Evolutionary conservation across 2,329 filamentous ascomycete species (phyloP).

Genomic region (Phialophora expanda): DNA sequence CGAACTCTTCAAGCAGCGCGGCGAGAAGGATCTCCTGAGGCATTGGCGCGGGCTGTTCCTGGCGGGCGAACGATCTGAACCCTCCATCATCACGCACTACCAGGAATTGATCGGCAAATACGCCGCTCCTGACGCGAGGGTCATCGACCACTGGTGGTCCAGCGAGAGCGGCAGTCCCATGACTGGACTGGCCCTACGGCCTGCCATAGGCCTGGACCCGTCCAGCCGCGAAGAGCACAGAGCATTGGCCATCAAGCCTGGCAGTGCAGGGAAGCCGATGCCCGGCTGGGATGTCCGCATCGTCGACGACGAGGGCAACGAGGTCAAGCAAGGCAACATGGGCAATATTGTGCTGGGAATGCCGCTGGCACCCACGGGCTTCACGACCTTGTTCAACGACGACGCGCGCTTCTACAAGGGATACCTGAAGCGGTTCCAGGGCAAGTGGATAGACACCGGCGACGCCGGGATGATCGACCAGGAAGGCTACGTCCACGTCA

Average conservation of each 20-base stretch:
- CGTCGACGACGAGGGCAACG: conserved; percentile 78
- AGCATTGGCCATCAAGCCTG: conserved; percentile 72
- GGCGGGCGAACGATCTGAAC: conserved; percentile 87
- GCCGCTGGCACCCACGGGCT: conserved; percentile 83
- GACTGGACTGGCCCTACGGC: conserved; percentile 67
- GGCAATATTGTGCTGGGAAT: conserved; percentile 88
- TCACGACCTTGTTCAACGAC: conserved; percentile 84
- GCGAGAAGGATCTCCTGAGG: conserved; percentile 71
- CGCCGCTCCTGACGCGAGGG: conserved; percentile 65
- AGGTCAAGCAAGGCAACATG: conserved; percentile 75
- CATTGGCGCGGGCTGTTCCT: conserved; percentile 77
- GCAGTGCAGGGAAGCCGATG: conserved; percentile 88
- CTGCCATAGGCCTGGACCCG: conserved; percentile 61
- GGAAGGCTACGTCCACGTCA: conserved; percentile 69
- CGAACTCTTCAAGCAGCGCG: conserved; percentile 65
- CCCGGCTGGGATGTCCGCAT: conserved; percentile 87
- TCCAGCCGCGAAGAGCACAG: conserved; percentile 41
- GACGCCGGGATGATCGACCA: conserved; percentile 85
- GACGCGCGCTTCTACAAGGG: conserved; percentile 83
- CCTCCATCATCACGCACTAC: conserved; percentile 80
- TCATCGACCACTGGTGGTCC: conserved; percentile 77
- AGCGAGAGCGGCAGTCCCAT: conserved; percentile 73
- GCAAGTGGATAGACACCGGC: conserved; percentile 87
- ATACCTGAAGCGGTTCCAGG: conserved; percentile 80
- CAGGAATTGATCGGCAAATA: conserved; percentile 72